These are phyloP conservation scores for Fonsecaea multimorphosa DNA, from an alignment of 2,329 filamentous ascomycete genomes.

Conservation along the genomic window DNA sequence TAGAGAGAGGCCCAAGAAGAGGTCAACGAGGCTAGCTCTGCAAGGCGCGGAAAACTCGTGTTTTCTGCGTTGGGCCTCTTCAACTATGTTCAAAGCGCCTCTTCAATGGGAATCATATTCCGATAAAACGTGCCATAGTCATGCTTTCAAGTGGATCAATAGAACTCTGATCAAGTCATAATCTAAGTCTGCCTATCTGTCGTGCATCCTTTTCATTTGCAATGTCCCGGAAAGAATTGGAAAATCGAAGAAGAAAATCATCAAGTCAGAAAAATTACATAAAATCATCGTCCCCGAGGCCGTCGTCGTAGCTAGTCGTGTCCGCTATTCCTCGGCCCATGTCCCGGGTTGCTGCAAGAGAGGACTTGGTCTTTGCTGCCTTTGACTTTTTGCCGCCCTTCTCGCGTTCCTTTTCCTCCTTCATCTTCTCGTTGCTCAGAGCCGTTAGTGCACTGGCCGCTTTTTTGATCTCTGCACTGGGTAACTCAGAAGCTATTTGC, in stretches of 20 bases:
- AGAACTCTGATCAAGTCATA: conserved; percentile 1
- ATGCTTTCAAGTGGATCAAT: not conserved
- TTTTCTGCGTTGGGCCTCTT: not conserved
- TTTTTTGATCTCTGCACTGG: conserved; percentile 96
- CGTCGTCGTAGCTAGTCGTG: conserved; percentile 79
- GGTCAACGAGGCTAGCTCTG: not conserved
- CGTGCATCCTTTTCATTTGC: conserved; percentile 15
- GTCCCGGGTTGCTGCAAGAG: conserved; percentile 68
- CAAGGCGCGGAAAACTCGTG: not conserved
- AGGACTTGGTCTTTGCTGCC: conserved; percentile 93
- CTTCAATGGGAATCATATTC: not conserved
- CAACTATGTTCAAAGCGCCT: not conserved
- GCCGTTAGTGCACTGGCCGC: conserved; percentile 85
- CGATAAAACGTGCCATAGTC: not conserved
- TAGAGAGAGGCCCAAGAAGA: not conserved
- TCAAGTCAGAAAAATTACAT: conserved; percentile 48
- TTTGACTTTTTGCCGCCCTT: conserved; percentile 97
- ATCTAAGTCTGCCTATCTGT: conserved; percentile 5
- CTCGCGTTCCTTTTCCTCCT: conserved; percentile 92
- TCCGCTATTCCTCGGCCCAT: conserved; percentile 66
- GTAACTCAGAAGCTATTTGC: conserved; percentile 82
- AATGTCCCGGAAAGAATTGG: conserved; percentile 24
- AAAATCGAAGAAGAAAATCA: not conserved
- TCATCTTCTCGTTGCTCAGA: conserved; percentile 96
- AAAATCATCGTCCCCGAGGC: conserved; percentile 67